A percentile compares a stretch with the other conserved stretches of the same genome.
phyloP scores from a whole-genome alignment of 139 green algal species.

The Micractinium conductrix region DNA sequence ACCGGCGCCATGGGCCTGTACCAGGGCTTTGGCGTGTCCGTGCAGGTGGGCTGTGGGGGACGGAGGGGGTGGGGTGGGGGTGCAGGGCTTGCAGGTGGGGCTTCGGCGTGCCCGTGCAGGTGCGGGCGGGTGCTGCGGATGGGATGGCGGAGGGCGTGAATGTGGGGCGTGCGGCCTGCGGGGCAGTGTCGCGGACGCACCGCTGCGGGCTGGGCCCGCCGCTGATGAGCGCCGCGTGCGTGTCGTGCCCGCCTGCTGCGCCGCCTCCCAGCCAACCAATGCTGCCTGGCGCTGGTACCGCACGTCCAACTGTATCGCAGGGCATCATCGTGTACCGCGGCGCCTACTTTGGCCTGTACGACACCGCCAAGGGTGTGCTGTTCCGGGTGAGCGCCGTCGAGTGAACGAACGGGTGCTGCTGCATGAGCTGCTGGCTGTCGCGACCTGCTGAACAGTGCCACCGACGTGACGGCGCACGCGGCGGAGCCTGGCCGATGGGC shows the following conservation, averaged over 20 bases:
- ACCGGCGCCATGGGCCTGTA: conserved; percentile 79
- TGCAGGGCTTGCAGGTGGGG: neutral
- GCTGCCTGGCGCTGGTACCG: neutral
- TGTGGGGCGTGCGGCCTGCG: neutral
- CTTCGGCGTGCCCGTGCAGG: neutral
- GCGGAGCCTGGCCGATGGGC: too few relatives aligned
- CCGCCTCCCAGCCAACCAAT: neutral
- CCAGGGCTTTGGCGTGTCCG: conserved; percentile 93
- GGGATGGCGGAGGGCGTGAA: neutral
- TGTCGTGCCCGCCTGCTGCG: neutral
- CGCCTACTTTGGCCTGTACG: conserved; percentile 99
- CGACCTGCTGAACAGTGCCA: too few relatives aligned
- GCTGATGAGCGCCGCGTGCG: too few relatives aligned
- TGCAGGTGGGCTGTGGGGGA: conserved; percentile 74
- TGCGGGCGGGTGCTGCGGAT: too few relatives aligned
- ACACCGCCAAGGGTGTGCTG: conserved; percentile 93
- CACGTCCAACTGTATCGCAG: conserved; percentile 43
- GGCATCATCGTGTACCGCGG: conserved; percentile 99
- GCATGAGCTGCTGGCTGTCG: too few relatives aligned
- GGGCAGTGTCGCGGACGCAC: neutral
- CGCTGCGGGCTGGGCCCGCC: neutral
- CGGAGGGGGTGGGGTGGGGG: neutral
- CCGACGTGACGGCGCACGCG: too few relatives aligned
- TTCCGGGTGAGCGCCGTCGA: conserved; percentile 66
- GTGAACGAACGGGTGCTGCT: too few relatives aligned